These are phyloP conservation scores for Arthrocladium fulminans DNA, from an alignment of 2,329 filamentous ascomycete species.

Conservation along the genomic window DNA sequence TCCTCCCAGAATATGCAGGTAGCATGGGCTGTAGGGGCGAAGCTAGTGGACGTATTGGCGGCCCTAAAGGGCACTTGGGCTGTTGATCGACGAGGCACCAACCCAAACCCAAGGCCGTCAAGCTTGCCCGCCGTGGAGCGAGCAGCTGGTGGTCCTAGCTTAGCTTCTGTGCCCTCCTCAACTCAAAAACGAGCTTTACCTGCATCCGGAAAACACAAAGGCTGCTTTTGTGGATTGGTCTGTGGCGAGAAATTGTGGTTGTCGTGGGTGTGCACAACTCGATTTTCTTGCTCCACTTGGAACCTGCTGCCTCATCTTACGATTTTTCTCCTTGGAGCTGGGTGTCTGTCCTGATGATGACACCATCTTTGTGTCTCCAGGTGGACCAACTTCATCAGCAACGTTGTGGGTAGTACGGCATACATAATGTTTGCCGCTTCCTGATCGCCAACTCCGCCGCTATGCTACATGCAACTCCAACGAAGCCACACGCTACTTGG, in stretches of 20 bases:
- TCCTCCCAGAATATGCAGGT: neutral
- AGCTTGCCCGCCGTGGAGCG: neutral
- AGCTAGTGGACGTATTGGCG: neutral
- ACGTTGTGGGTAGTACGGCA: neutral
- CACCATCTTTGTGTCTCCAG: neutral
- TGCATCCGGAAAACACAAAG: neutral
- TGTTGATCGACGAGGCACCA: neutral
- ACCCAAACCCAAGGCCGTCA: neutral
- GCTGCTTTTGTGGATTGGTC: neutral
- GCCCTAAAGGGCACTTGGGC: neutral
- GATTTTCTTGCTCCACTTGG: neutral
- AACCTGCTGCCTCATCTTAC: conserved; percentile 1
- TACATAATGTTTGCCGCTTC: conserved; percentile 1
- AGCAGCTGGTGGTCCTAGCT: neutral
- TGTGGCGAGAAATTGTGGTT: neutral
- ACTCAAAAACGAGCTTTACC: neutral
- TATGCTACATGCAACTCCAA: neutral
- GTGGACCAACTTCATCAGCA: neutral
- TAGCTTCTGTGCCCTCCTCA: neutral
- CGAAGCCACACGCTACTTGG: neutral
- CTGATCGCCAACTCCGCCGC: neutral
- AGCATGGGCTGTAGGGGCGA: neutral
- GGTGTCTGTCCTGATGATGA: neutral
- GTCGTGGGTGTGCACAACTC: neutral
- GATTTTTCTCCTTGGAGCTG: neutral